Base-by-base conservation (phyloP, 139 green algal species). In the Chlamydomonas sp. region DNA sequence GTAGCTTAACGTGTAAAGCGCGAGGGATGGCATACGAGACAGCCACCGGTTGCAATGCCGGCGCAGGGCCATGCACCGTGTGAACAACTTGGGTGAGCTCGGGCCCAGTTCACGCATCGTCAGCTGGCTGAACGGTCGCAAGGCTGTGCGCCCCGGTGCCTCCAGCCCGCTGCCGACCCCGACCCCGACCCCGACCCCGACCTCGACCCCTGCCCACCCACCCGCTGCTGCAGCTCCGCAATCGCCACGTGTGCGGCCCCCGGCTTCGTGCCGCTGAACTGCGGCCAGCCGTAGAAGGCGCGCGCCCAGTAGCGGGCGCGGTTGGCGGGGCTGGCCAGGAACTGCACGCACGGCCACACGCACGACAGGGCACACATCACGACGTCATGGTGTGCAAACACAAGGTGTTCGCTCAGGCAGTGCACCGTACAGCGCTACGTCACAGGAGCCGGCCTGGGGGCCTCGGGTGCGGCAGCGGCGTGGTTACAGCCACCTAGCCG, bases 291-390 rank as follows among this genome's bases (percentile, higher is more conserved):
- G 2, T 95, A 93, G 90, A 96, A 96, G 84, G 86, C 95, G n/a
- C 97, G 94, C 18, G 95, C 94, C 96, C 96, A 99, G 92, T 99
- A 99, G 31, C 97, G 92, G 1, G 91, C 82, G 1, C 93, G 85
- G 59, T 92, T 93, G 17, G 89, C 86, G 1, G 90, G 67, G 9
- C 90, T 92, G 1, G 91, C 83, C 93, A 99, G 95, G 78, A 99
- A 99, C 91, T 98, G 93, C 91, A 89, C 7, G 77, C 59, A 60
- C 84, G 63, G 72, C 6, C 31, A 49, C 31, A 49, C 31, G 31
- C 10, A 81, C 18, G 79, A 20, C 9, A 16, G 68, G 16, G 69
- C 60, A 80, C 15, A 66, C 63, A 61, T 90, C 73, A n/a, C 18
- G 17, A 88, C 16, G 68, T 64, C 12, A 64, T 67, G 17, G 16